A percentile compares a stretch with the other conserved stretches of the same genome.
Conservation (phyloP, 805 yeast species). For the Zygoascus biomembranicola region DNA sequence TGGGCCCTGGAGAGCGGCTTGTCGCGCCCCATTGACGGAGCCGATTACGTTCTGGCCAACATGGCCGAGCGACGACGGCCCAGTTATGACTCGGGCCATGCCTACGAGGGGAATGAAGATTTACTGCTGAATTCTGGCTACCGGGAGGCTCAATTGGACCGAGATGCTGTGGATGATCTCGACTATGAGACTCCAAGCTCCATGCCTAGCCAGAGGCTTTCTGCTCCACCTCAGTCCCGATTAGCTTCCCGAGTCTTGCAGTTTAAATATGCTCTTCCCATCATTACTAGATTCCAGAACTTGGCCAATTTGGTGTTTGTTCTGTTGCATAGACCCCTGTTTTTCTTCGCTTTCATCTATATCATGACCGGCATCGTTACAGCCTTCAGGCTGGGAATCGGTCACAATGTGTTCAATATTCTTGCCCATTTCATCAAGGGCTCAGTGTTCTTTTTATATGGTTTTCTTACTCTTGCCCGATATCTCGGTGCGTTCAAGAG, state of each 20-base stretch:
- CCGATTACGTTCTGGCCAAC: slow-evolving; percentile 22
- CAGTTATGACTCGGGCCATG: slow-evolving; percentile 22
- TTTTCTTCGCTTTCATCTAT: slow-evolving; percentile 51
- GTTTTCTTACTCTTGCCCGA: slow-evolving; percentile 73
- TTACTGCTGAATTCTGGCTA: background rate
- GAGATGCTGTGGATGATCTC: background rate
- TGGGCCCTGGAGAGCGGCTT: slow-evolving; percentile 29
- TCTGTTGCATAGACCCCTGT: slow-evolving; percentile 54
- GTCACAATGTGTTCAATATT: slow-evolving; percentile 59
- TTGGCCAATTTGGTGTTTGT: slow-evolving; percentile 37
- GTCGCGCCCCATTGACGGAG: slow-evolving; percentile 22
- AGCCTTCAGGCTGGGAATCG: slow-evolving; percentile 63
- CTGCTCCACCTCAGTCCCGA: background rate
- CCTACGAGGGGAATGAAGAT: background rate
- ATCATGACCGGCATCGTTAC: slow-evolving; percentile 53
- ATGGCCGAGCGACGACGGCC: slow-evolving; percentile 11
- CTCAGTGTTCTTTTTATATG: slow-evolving; percentile 72
- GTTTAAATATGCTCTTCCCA: slow-evolving; percentile 12
- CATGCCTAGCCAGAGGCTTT: background rate
- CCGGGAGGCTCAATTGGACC: background rate
- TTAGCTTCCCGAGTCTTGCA: background rate
- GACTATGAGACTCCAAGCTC: background rate
- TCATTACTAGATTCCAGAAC: slow-evolving; percentile 22
- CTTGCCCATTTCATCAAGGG: slow-evolving; percentile 96
- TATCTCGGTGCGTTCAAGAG: slow-evolving; percentile 73